These are phyloP conservation scores for Lachnellula occidentalis DNA, from an alignment of 2,329 filamentous ascomycete genomes.

Conservation along the genomic window DNA sequence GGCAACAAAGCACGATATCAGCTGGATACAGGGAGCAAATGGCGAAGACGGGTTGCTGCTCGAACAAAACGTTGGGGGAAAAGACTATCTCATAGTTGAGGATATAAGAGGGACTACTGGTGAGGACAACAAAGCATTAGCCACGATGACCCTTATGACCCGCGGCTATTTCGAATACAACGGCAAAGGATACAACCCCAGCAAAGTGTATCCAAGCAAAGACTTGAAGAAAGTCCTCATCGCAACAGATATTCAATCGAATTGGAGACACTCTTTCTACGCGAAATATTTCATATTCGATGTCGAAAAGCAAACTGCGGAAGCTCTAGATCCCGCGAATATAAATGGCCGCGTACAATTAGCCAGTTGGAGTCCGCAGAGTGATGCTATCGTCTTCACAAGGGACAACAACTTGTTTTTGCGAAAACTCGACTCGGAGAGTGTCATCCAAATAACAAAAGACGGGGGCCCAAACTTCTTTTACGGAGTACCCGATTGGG, in stretches of 20 bases:
- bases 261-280: conserved; percentile 87
- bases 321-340: conserved; percentile 70
- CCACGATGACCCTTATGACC: conserved; percentile 71
- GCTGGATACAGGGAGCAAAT: conserved; percentile 69
- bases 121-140: conserved; percentile 36
- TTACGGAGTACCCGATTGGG: conserved; percentile 96
- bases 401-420: conserved; percentile 86
- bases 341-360: conserved; percentile 67
- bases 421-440: conserved; percentile 50
- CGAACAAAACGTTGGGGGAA: conserved; percentile 57
- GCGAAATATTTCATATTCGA: conserved; percentile 90
- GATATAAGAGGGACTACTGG: conserved; percentile 59
- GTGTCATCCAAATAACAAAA: conserved; percentile 60
- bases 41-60: conserved; percentile 82
- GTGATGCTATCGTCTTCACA: conserved; percentile 85
- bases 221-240: conserved; percentile 83
- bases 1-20: conserved; percentile 58
- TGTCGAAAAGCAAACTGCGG: conserved; percentile 69
- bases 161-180: conserved; percentile 54
- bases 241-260: conserved; percentile 63
- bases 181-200: conserved; percentile 49
- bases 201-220: conserved; percentile 67
- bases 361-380: conserved; percentile 82
- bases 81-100: conserved; percentile 78
- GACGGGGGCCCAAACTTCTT: conserved; percentile 88